Base-by-base conservation (phyloP, 2,329 filamentous ascomycete species). In the Aspergillus brasiliensis region DNA sequence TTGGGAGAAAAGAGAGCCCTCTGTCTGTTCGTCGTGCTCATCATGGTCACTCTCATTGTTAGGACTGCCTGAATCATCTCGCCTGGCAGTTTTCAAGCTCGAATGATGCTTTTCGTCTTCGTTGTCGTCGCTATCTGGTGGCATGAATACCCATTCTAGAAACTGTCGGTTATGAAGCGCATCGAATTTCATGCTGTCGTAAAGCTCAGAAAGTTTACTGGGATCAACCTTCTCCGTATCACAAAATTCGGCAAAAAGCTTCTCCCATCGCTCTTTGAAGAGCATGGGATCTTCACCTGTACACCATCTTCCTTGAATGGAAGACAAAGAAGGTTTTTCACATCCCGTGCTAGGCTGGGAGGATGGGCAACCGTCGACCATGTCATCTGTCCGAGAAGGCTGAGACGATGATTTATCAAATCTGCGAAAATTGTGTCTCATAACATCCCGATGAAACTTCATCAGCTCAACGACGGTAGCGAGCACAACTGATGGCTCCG, bases 151-250 rank as follows among this genome's bases (percentile, higher is more conserved):
- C 91, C 95, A 98, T 75, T 99, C 95, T 3, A 99, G 81, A 71
- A 99, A 99, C 63, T 92, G 91, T 2, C 95, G 88, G 73, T 99
- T 99, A 77, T 99, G 96, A 13, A 99, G 83, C 1, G 95, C 95
- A 75, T 99, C 95, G 65, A 98, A 99, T 77, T 99, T 99, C 95
- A 99, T 98, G 19, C 94, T 98, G 75, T 99, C 95, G 75, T 99
- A 99, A 2, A 99, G 84, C 79, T 99, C 95, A 5, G 92, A 97
- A 63, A 99, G 94, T 80, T 99, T 99, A 82, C 93, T 97, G 17
- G 96, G 96, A 75, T 99, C 95, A 17, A 98, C 92, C 80, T 99
- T 99, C 71, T 99, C 95, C 1, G 91, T 90, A 74, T 99, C 96
- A 66, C 91, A 95, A 71, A 99, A 99, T 73, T 99, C 95, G 51